Evolutionary conservation across 345 rosid genomes (phyloP), one percentile per base, ranked within the genome.

Genomic region (Linum tenue): DNA sequence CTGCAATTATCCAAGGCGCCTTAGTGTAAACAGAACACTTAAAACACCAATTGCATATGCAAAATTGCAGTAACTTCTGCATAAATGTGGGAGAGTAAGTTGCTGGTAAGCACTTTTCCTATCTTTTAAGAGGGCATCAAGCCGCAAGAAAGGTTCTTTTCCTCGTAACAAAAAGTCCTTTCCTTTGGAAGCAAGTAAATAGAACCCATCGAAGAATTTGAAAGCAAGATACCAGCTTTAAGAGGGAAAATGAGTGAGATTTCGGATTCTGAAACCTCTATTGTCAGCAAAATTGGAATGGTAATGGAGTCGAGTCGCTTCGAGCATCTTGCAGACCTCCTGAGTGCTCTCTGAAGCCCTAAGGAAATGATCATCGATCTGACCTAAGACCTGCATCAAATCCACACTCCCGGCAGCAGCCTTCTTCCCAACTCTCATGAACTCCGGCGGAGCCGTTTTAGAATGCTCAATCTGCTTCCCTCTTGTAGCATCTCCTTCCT

Each of bases 231-330:
- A 5, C 51, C 7, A 44, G 12, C 7, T 44, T 44, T 44, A 1
- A 5, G 7, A 7, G 51, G 10, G 12, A 5, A 43, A 43, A 40
- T 6, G 59, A 37, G 7, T 64, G 5, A 50, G 31, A 37, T 4
- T 12, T 2, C 31, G 0, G 55, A 53, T 51, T 14, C 10, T 37
- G 14, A 11, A 75, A 92, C 98, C 97, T 72, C 90, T 79, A 73
- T 81, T 85, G 77, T 94, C 97, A 0, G 96, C 96, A 36, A 88
- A 90, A 81, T 90, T 94, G 36, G 99, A 86, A 64, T 94, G 99
- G 72, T 88, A 94, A 83, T 90, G 99, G 68, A 90, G 50, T 78
- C 87, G 86, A 16, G 95, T 88, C 35, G 95, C 95, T 77, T 94
- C 99, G 41, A 94, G 82, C 95, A 94, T 75, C 74, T 83, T 88